These are phyloP conservation scores for Metschnikowia bowlesiae DNA, from an alignment of 805 yeast genomes.

Conservation along the genomic window DNA sequence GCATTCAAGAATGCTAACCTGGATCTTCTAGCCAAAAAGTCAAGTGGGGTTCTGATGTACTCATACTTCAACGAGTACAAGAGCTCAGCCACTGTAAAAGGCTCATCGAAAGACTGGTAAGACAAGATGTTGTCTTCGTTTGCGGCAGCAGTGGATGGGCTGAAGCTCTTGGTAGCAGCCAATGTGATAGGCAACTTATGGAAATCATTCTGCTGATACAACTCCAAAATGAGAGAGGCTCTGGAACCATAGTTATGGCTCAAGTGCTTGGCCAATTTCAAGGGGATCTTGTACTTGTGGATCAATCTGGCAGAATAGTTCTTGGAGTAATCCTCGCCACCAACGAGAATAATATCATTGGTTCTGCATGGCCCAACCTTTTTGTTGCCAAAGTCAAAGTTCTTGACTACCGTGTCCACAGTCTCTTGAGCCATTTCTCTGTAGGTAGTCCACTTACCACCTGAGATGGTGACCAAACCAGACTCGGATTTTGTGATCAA, in stretches of 20 bases:
- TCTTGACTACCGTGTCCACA: constrained; percentile 62
- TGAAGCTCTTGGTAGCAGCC: constrained; percentile 35
- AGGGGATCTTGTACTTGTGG: constrained; percentile 70
- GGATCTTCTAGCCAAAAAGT: constrained; percentile 88
- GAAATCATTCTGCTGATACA: constrained; percentile 47
- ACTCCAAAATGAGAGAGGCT: constrained; percentile 66
- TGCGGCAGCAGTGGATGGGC: constrained; percentile 25
- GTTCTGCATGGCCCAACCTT: constrained; percentile 48
- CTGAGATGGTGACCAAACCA: constrained; percentile 84
- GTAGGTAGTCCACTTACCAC: constrained; percentile 98
- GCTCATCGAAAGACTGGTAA: constrained; percentile 59
- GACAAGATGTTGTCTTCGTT: constrained; percentile 35
- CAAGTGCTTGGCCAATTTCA: constrained; percentile 74
- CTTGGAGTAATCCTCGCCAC: constrained; percentile 76
- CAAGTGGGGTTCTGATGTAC: constrained; percentile 82
- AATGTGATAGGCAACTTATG: constrained; percentile 66
- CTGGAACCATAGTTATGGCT: constrained; percentile 87
- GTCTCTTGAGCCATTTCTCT: constrained; percentile 98
- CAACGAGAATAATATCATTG: constrained; percentile 54
- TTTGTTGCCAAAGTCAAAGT: constrained; percentile 33
- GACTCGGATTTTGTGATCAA: constrained; percentile 66
- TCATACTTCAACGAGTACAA: constrained; percentile 77
- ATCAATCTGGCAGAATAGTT: constrained; percentile 74
- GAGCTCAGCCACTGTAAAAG: constrained; percentile 89
- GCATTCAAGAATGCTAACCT: constrained; percentile 90